Conservation (phyloP, 305 asterid species). For the Fraxinus latifolia region DNA sequence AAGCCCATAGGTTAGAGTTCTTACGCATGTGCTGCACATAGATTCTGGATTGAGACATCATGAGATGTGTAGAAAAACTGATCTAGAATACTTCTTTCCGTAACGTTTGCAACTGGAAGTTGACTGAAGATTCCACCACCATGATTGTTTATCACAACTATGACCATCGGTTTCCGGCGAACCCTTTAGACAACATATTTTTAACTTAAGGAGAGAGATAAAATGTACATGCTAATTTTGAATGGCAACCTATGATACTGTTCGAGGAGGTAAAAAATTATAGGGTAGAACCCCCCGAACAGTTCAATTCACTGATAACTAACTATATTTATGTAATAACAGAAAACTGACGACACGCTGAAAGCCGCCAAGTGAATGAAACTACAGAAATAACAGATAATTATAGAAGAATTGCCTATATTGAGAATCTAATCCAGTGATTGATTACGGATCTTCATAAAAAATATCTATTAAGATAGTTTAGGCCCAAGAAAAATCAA, state of each 20-base stretch:
- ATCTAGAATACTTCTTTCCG: constrained; percentile 58
- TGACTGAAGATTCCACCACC: constrained; percentile 99
- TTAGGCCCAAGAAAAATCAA: not conserved
- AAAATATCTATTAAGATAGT: not conserved
- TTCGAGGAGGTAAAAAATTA: not conserved
- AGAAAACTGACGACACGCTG: not conserved
- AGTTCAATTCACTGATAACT: not conserved
- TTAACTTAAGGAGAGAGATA: not conserved
- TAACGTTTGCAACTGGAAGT: constrained; percentile 70
- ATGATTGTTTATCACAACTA: constrained; percentile 81
- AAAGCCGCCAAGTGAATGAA: not conserved
- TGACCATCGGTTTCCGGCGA: constrained; percentile 74
- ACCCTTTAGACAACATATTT: constrained; percentile 39
- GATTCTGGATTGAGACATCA: constrained; percentile 61
- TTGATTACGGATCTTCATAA: not conserved
- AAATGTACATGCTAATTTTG: not conserved
- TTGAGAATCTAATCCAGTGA: not conserved
- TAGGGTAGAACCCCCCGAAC: not conserved
- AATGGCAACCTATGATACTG: not conserved
- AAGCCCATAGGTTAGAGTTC: constrained; percentile 8
- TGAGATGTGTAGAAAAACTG: constrained; percentile 94
- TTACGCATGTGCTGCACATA: constrained; percentile 88
- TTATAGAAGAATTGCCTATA: not conserved
- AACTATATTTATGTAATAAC: not conserved
- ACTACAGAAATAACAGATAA: constrained; percentile 1